Base-by-base conservation (phyloP, 768 basidiomycete genomes). In the Serpula lacrymans region DNA sequence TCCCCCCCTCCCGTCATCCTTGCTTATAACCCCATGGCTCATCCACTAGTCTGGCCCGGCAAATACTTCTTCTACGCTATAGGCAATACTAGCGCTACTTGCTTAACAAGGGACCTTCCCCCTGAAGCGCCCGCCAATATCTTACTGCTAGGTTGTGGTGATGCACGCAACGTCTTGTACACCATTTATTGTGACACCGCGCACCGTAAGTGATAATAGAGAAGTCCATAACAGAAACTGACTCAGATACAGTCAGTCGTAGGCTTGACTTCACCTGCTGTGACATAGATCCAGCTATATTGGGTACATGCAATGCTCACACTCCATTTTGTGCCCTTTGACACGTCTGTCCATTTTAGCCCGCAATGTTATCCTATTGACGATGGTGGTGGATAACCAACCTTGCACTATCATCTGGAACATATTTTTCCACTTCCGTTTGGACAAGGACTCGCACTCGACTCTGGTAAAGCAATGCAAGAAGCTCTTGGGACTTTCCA, bases 81-180 rank as follows among this genome's bases (percentile, higher is more conserved):
- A 11, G 80, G 81, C 24, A 80, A 80, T 49, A 80, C 80, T 1
- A 65, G 76, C 4, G 71, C 81, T 4, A 57, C 73, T 4, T 71
- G 62, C 32, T 58, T 82, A 10, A 72, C 74, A 3, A 59, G 71
- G 38, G 63, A 70, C 27, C 52, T 82, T 5, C 56, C 73, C 41
- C 70, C 71, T 1, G 76, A 77, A 44, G 54, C 67, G 37, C 39
- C 57, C 13, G 76, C 74, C 5, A 55, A 68, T n/a, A 53, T 79
- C 20, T 61, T 82, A 4, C 65, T 78, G 13, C 60, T 80, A 20
- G 78, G 71, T 17, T 80, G 78, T 47, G 78, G 78, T 13, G 80
- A 82, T 48, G 70, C 73, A 9, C 59, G 77, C 20, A 75, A 68
- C 38, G 68, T 80, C 8, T 41, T 82, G 12, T 77, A 73, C 50